A percentile compares a stretch with the other conserved stretches of the same genome.
phyloP scores from a whole-genome alignment of 306 rosid species.

The Boehmeria nivea region DNA sequence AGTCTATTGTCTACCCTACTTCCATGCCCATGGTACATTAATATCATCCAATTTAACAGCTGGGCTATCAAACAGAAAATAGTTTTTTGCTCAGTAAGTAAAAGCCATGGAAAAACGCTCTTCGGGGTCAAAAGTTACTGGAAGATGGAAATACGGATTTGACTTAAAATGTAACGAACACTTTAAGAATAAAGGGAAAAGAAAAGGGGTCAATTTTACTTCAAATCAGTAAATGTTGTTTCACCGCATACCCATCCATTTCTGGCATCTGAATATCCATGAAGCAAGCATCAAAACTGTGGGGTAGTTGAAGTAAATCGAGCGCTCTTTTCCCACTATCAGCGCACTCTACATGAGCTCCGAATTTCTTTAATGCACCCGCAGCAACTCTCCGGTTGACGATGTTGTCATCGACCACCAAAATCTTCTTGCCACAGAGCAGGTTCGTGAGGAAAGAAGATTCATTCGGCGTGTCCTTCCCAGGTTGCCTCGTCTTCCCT shows the following conservation, averaged over 20 bases:
- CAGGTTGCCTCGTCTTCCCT: slow-evolving; percentile 67
- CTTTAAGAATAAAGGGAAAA: not conserved
- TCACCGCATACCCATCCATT: slow-evolving; percentile 82
- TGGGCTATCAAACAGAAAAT: too few relatives aligned
- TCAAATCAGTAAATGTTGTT: not conserved
- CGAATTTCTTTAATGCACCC: slow-evolving; percentile 83
- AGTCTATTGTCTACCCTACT: too few relatives aligned
- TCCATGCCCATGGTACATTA: too few relatives aligned
- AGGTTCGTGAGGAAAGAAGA: slow-evolving; percentile 55
- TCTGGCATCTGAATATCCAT: slow-evolving; percentile 99
- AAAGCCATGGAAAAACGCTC: too few relatives aligned
- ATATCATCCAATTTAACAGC: too few relatives aligned
- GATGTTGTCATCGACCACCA: slow-evolving; percentile 86
- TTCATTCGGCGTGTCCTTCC: slow-evolving; percentile 52
- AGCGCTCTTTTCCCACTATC: slow-evolving; percentile 91
- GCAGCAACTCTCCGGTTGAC: slow-evolving; percentile 97
- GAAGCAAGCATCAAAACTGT: slow-evolving; percentile 89
- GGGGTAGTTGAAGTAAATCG: slow-evolving; percentile 74
- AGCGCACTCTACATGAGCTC: slow-evolving; percentile 77
- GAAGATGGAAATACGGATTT: too few relatives aligned
- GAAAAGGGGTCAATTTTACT: not conserved
- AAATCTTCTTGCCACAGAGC: slow-evolving; percentile 71
- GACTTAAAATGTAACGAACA: too few relatives aligned
- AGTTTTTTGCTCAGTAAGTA: too few relatives aligned
- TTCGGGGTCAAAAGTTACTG: too few relatives aligned